Evolutionary conservation across 768 basidiomycete species (phyloP).

Genomic region (Amanita phalloides): DNA sequence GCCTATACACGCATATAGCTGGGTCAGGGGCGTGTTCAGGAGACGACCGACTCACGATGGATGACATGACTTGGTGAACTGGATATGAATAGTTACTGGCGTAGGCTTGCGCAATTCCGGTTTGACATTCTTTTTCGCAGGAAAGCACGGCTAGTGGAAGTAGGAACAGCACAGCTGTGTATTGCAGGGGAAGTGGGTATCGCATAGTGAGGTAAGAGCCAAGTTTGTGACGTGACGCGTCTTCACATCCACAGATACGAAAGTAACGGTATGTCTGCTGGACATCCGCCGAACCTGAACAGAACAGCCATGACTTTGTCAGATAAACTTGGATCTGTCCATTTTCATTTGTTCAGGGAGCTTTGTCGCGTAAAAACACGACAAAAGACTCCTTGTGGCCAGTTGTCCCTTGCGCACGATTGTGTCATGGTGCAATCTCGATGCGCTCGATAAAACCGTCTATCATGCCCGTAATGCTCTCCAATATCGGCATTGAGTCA

Average conservation of each 20-base stretch:
- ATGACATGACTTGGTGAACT: constrained; percentile 15
- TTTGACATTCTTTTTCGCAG: constrained; percentile 66
- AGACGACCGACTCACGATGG: not conserved
- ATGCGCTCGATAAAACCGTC: not conserved
- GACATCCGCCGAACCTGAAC: not conserved
- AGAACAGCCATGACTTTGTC: not conserved
- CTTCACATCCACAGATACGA: not conserved
- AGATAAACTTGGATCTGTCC: not conserved
- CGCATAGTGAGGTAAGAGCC: not conserved
- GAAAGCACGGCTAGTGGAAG: constrained; percentile 31
- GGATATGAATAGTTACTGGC: constrained; percentile 36
- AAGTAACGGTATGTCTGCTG: not conserved
- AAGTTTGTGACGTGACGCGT: not conserved
- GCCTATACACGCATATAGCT: constrained; percentile 6
- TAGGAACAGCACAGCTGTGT: constrained; percentile 12
- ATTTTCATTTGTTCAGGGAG: not conserved
- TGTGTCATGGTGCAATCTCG: not conserved
- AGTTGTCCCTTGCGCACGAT: not conserved
- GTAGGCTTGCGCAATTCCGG: constrained; percentile 45
- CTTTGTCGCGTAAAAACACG: not conserved
- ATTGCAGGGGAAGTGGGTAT: not conserved
- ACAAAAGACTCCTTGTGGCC: not conserved
- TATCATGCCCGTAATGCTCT: not conserved
- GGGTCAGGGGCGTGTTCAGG: not conserved
- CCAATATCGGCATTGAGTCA: not conserved